Percentiles rank a stretch among this genome's conserved stretches.
phyloP scores from a whole-genome alignment of 495 filamentous ascomycete genomes.

The Apodospora peruviana region DNA sequence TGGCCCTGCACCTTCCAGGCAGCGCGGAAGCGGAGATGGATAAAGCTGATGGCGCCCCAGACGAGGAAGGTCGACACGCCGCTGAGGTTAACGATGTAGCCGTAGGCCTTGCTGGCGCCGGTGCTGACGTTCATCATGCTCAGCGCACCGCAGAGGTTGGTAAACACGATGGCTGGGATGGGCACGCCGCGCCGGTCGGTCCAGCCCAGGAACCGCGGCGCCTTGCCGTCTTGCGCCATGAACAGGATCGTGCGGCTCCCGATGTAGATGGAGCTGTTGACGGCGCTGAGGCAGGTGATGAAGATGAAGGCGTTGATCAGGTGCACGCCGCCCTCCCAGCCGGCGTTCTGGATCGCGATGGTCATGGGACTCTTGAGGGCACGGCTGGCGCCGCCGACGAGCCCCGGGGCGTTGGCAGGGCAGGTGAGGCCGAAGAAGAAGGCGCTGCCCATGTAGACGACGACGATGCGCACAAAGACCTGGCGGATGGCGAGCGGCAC shows the following conservation, averaged over 20 bases:
- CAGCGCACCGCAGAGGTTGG: constrained; percentile 61
- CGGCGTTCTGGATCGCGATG: constrained; percentile 54
- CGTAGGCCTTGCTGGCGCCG: constrained; percentile 51
- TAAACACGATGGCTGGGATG: constrained; percentile 54
- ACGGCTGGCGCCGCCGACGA: constrained; percentile 44
- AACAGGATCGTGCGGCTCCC: constrained; percentile 59
- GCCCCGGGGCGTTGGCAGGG: constrained; percentile 37
- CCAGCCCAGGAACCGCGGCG: constrained; percentile 57
- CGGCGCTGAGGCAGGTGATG: constrained; percentile 61
- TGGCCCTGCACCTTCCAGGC: constrained; percentile 54
- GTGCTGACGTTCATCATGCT: constrained; percentile 59
- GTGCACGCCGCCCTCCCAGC: constrained; percentile 49
- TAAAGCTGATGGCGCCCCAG: constrained; percentile 60
- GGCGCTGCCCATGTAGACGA: constrained; percentile 67
- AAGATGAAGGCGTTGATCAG: constrained; percentile 71
- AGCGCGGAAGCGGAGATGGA: constrained; percentile 61
- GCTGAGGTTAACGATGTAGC: constrained; percentile 43
- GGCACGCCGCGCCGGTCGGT: constrained; percentile 62
- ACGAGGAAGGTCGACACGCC: constrained; percentile 62
- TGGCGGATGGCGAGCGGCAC: constrained; percentile 69
- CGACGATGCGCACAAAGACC: constrained; percentile 69
- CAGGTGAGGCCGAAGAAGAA: constrained; percentile 66
- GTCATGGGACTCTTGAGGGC: constrained; percentile 54
- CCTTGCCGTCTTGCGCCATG: constrained; percentile 61
- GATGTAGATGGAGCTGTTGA: constrained; percentile 66